A percentile compares a stretch with the other conserved stretches of the same genome.
Conservation (phyloP, 2,329 filamentous ascomycete species). For the Fusarium incarnatum region DNA sequence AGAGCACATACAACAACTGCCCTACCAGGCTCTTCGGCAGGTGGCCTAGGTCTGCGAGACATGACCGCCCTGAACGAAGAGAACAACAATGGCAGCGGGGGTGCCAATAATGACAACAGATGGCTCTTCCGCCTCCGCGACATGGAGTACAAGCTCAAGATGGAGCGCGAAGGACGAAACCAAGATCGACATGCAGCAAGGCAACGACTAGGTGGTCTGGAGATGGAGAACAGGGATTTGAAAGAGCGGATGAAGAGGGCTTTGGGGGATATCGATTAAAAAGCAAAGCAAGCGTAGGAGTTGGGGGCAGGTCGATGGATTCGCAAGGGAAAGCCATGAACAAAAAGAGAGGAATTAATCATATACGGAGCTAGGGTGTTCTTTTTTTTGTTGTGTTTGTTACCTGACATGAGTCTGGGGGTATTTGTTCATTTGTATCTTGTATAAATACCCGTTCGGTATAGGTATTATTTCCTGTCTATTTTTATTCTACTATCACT, state of each 20-base stretch:
- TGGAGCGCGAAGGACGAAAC: constrained; percentile 86
- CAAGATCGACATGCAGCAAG: constrained; percentile 86
- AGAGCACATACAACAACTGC: constrained; percentile 49
- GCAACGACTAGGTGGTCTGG: constrained; percentile 81
- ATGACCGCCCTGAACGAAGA: constrained; percentile 45
- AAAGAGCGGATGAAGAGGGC: constrained; percentile 67
- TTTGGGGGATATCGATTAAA: constrained; percentile 44
- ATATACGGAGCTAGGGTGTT: constrained; percentile 45
- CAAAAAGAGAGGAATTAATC: constrained; percentile 10
- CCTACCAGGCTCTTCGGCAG: constrained; percentile 40
- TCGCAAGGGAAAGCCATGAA: constrained; percentile 14
- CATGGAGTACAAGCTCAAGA: constrained; percentile 87
- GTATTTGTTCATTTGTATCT: constrained; percentile 15
- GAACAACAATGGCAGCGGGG: constrained; percentile 3
- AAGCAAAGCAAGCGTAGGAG: constrained; percentile 13
- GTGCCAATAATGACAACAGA: constrained; percentile 69
- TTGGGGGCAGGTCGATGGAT: constrained; percentile 19
- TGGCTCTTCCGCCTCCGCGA: constrained; percentile 90
- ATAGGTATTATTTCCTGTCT: constrained; percentile 17
- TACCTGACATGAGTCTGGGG: constrained; percentile 10
- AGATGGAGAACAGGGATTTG: constrained; percentile 78
- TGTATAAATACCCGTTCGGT: constrained; percentile 39
- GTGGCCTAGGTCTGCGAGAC: constrained; percentile 46
- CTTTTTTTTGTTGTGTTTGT: constrained; percentile 10
- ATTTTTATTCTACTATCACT: constrained; percentile 15